Percentiles rank a stretch among this genome's conserved stretches.
Conservation (phyloP, 192 early-diverging fungal genomes). For the Linnemannia schmuckeri region DNA sequence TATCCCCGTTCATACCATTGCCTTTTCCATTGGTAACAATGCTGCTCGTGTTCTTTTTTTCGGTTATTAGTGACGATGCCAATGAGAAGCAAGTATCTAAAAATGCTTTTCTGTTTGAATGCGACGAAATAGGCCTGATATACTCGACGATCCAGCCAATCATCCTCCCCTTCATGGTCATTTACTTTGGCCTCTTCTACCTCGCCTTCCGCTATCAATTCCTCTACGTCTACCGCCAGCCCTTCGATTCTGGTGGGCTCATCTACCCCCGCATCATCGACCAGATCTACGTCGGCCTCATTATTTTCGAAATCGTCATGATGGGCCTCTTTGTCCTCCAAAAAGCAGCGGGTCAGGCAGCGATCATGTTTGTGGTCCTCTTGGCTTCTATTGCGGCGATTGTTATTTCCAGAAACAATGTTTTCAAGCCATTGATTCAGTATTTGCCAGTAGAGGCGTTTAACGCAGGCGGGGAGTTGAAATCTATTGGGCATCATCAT, state of each 20-base stretch:
- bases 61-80: no score
- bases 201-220: conserved; percentile 86
- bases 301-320: conserved; percentile 78
- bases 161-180: conserved; percentile 75
- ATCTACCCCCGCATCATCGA: conserved; percentile 71
- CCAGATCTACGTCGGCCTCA: conserved; percentile 74
- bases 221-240: conserved; percentile 76
- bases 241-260: conserved; percentile 70
- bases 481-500: neutral
- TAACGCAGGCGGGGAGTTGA: neutral
- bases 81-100: no score
- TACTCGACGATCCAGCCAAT: conserved; percentile 84
- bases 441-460: conserved; percentile 57
- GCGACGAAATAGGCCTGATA: conserved; percentile 68
- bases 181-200: conserved; percentile 80
- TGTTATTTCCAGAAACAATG: conserved; percentile 35
- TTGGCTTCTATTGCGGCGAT: conserved; percentile 45
- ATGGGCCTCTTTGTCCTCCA: conserved; percentile 75
- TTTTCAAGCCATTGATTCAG: conserved; percentile 61
- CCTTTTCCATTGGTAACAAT: conserved; percentile 60
- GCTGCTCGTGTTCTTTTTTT: no score
- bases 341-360: conserved; percentile 60
- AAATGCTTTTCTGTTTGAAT: no score
- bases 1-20: conserved; percentile 75
- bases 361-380: conserved; percentile 58